These are phyloP conservation scores for Pestalotiopsis sp. DNA, from an alignment of 2,329 filamentous ascomycete genomes.

Conservation along the genomic window DNA sequence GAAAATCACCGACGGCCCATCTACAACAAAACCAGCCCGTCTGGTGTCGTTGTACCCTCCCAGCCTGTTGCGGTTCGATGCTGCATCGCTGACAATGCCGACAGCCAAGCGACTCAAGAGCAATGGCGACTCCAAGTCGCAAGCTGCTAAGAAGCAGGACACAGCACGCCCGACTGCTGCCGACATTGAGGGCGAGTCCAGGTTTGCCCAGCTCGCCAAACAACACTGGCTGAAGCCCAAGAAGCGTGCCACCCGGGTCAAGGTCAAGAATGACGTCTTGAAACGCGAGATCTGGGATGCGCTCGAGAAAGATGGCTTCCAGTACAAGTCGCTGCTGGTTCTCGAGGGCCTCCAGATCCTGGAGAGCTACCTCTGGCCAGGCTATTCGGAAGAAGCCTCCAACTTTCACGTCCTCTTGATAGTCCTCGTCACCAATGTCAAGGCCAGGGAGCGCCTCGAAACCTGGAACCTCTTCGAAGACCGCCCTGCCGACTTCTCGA, in stretches of 20 bases:
- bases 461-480: conserved; percentile 84
- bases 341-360: conserved; percentile 89
- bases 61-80: conserved; percentile 11
- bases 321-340: conserved; percentile 73
- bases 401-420: conserved; percentile 91
- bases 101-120: conserved; percentile 60
- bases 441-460: conserved; percentile 81
- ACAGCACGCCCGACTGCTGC: conserved; percentile 62
- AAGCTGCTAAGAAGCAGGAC: conserved; percentile 36
- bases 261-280: conserved; percentile 80
- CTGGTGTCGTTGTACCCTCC: background rate
- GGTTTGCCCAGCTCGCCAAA: conserved; percentile 76
- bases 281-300: conserved; percentile 88
- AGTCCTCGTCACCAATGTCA: conserved; percentile 82
- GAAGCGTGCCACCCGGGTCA: conserved; percentile 62
- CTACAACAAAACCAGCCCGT: background rate
- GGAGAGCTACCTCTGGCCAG: conserved; percentile 92
- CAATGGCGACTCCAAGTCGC: conserved; percentile 43
- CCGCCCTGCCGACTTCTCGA: conserved; percentile 79
- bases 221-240: conserved; percentile 78
- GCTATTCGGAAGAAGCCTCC: conserved; percentile 83
- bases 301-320: conserved; percentile 79
- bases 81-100: conserved; percentile 45
- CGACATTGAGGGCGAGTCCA: conserved; percentile 69
- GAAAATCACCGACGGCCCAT: background rate